These are phyloP conservation scores for Botrytis deweyae DNA, from an alignment of 2,329 filamentous ascomycete genomes.

Conservation along the genomic window DNA sequence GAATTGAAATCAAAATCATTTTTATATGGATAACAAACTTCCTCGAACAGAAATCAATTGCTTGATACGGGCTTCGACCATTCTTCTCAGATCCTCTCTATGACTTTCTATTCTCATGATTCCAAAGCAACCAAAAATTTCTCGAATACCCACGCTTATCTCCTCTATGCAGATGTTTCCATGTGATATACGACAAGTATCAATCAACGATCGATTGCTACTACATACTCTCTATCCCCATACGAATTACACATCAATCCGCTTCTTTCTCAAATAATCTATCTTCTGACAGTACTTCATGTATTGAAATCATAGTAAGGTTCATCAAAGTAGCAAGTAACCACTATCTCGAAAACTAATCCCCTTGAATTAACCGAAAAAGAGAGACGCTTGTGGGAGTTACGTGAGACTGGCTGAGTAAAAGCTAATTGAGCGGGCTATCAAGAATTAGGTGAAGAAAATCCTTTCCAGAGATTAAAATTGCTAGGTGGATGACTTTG, in stretches of 20 bases:
- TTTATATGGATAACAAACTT: background rate
- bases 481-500: background rate
- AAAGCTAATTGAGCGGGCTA: background rate
- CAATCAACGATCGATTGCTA: background rate
- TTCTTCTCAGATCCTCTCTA: background rate
- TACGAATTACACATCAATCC: background rate
- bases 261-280: background rate
- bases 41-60: background rate
- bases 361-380: background rate
- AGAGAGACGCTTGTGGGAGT: background rate
- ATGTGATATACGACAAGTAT: background rate
- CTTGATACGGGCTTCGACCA: background rate
- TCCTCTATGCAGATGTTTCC: background rate
- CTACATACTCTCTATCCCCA: background rate
- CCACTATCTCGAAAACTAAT: background rate
- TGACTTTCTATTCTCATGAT: background rate
- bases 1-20: background rate
- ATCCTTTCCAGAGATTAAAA: rapidly evolving
- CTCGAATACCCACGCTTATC: background rate
- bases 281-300: background rate
- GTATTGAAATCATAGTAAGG: background rate
- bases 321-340: background rate
- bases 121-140: too few species aligned
- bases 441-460: rapidly evolving
- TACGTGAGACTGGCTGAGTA: background rate